phyloP scores from a whole-genome alignment of 108 stramenopile species.

The Nannochloropsis gaditana region DNA sequence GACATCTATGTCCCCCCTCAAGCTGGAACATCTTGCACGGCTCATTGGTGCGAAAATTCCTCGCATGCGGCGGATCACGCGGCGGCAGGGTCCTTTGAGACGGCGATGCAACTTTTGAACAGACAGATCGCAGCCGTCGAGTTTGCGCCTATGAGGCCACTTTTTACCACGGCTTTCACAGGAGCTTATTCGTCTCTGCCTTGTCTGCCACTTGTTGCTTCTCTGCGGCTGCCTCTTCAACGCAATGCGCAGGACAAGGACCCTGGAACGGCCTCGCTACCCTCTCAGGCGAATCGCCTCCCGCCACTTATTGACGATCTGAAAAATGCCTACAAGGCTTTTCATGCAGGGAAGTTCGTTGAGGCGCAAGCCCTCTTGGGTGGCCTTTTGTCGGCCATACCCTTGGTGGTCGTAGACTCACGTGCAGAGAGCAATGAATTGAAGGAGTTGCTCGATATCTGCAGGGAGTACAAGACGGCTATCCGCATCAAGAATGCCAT shows the following conservation, averaged over 20 bases:
- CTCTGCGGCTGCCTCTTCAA: conserved; percentile 65
- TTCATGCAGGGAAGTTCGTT: conserved; percentile 91
- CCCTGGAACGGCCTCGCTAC: conserved; percentile 46
- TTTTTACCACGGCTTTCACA: conserved; percentile 67
- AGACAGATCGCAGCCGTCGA: conserved; percentile 93
- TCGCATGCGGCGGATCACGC: conserved; percentile 93
- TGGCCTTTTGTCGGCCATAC: conserved; percentile 71
- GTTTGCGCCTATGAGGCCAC: conserved; percentile 68
- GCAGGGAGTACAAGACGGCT: conserved; percentile 92
- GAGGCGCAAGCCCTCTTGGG: conserved; percentile 70
- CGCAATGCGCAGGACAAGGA: conserved; percentile 65
- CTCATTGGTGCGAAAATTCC: conserved; percentile 81
- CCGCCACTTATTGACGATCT: conserved; percentile 66
- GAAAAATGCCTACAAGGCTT: conserved; percentile 75
- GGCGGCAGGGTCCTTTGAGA: conserved; percentile 85
- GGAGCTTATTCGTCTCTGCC: conserved; percentile 80
- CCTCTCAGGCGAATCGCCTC: conserved; percentile 60
- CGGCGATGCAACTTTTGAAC: conserved; percentile 92
- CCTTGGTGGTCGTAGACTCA: conserved; percentile 72
- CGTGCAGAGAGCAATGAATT: conserved; percentile 76
- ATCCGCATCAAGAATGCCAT: conserved; percentile 87
- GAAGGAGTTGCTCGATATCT: conserved; percentile 80
- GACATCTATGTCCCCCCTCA: conserved; percentile 73
- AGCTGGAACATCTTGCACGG: conserved; percentile 72
- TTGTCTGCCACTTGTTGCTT: conserved; percentile 50